A percentile compares a stretch with the other conserved stretches of the same genome.
phyloP scores from a whole-genome alignment of 768 basidiomycete genomes.

The Serendipita sp. region DNA sequence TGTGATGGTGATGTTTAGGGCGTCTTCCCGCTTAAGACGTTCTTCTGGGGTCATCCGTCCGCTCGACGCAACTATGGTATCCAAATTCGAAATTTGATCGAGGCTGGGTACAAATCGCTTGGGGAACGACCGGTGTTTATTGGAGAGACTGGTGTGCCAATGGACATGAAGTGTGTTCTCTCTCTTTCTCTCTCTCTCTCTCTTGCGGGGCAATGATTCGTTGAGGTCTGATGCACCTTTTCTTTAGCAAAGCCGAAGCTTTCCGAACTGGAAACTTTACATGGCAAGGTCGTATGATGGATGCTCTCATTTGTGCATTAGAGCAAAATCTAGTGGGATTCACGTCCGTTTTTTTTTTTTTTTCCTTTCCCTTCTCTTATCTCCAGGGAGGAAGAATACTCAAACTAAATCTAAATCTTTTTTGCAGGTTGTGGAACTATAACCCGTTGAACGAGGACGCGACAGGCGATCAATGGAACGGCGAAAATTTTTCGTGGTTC shows the following conservation, averaged over 20 bases:
- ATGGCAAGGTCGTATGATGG: slow-evolving; percentile 89
- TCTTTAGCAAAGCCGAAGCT: slow-evolving; percentile 46
- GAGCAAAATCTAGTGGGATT: slow-evolving; percentile 67
- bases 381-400: background rate
- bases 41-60: slow-evolving; percentile 79
- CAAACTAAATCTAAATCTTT: background rate
- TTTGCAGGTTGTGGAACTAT: slow-evolving; percentile 76
- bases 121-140: slow-evolving; percentile 75
- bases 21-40: slow-evolving; percentile 60
- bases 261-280: slow-evolving; percentile 56
- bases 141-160: slow-evolving; percentile 88
- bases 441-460: slow-evolving; percentile 73
- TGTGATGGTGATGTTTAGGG: slow-evolving; percentile 34
- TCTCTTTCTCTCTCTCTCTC: background rate
- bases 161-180: slow-evolving; percentile 81
- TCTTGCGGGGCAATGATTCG: background rate
- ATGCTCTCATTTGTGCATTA: slow-evolving; percentile 71
- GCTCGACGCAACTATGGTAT: slow-evolving; percentile 66
- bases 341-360: slow-evolving; percentile 41
- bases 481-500: slow-evolving; percentile 97
- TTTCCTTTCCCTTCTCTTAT: background rate
- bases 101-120: slow-evolving; percentile 47
- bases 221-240: background rate
- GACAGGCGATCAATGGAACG: slow-evolving; percentile 81
- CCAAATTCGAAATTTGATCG: slow-evolving; percentile 68